A percentile compares a stretch with the other conserved stretches of the same genome.
Evolutionary conservation across 192 early-diverging fungal species (phyloP).

Genomic region (Backusella mclennaniae): DNA sequence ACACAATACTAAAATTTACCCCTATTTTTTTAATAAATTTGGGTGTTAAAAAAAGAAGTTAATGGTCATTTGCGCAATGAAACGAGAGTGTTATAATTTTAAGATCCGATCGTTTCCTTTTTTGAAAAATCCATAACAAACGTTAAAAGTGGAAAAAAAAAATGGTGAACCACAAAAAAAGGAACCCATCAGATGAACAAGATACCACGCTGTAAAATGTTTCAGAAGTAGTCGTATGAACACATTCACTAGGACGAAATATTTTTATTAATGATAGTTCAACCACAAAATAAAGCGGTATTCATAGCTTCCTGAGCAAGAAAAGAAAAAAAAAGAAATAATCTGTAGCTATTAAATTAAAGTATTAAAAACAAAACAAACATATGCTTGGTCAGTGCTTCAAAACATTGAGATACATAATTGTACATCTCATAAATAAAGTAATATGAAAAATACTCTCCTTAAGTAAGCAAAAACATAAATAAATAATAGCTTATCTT

Average conservation of each 20-base stretch:
- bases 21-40: background rate
- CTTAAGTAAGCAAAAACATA: background rate
- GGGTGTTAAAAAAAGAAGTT: background rate
- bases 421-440: constrained; percentile 3
- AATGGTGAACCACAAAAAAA: background rate
- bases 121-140: background rate
- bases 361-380: constrained; percentile 9
- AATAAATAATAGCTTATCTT: background rate
- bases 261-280: background rate
- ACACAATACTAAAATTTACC: background rate
- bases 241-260: background rate
- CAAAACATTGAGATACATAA: constrained; percentile 9
- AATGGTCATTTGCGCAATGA: background rate
- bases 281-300: background rate
- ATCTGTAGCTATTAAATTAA: background rate
- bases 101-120: background rate
- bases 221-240: background rate
- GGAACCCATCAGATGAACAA: background rate
- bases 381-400: constrained; percentile 8
- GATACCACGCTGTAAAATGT: background rate
- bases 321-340: background rate
- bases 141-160: background rate
- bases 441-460: background rate
- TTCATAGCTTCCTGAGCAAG: background rate
- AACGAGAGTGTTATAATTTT: background rate